These are phyloP conservation scores for Furcasterigmium sp. DNA, from an alignment of 2,329 filamentous ascomycete species.

Conservation along the genomic window DNA sequence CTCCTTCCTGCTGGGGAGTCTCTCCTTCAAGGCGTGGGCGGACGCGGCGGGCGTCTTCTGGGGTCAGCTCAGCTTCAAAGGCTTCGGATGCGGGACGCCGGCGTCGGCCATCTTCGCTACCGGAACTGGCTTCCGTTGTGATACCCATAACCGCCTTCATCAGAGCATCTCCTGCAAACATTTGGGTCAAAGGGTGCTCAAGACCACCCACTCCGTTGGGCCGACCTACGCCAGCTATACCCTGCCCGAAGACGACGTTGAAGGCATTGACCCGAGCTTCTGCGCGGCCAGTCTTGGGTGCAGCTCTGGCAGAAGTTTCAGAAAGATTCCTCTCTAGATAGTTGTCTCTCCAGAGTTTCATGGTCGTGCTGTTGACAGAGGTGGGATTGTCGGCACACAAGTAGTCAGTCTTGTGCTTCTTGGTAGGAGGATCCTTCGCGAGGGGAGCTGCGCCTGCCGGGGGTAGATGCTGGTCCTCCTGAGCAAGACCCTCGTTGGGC, in stretches of 20 bases:
- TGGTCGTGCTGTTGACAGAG: too few species aligned
- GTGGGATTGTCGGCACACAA: too few species aligned
- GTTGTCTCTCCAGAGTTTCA: not conserved
- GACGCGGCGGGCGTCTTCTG: slow-evolving; percentile 28
- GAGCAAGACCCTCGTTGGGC: too few species aligned
- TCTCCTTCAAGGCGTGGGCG: slow-evolving; percentile 25
- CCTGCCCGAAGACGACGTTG: slow-evolving; percentile 31
- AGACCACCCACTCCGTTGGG: slow-evolving; percentile 21
- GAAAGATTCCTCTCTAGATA: slow-evolving; percentile 31
- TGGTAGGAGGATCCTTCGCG: too few species aligned
- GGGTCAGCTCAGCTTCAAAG: slow-evolving; percentile 31
- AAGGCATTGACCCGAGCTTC: slow-evolving; percentile 38
- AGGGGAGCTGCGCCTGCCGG: too few species aligned
- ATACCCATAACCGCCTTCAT: slow-evolving; percentile 30
- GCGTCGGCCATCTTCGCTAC: slow-evolving; percentile 6
- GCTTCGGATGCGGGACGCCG: slow-evolving; percentile 37
- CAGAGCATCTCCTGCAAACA: slow-evolving; percentile 40
- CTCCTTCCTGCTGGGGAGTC: slow-evolving; percentile 2
- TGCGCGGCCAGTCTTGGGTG: slow-evolving; percentile 16
- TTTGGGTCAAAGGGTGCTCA: slow-evolving; percentile 37
- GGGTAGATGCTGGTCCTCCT: too few species aligned
- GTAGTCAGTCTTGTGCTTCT: too few species aligned
- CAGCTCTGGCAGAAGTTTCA: slow-evolving; percentile 25
- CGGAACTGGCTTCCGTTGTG: slow-evolving; percentile 11
- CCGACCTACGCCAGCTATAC: slow-evolving; percentile 29